Percentiles rank a stretch among this genome's conserved stretches.
Conservation (phyloP, 176 grass and related monocot species). For the Zoysia pacifica region DNA sequence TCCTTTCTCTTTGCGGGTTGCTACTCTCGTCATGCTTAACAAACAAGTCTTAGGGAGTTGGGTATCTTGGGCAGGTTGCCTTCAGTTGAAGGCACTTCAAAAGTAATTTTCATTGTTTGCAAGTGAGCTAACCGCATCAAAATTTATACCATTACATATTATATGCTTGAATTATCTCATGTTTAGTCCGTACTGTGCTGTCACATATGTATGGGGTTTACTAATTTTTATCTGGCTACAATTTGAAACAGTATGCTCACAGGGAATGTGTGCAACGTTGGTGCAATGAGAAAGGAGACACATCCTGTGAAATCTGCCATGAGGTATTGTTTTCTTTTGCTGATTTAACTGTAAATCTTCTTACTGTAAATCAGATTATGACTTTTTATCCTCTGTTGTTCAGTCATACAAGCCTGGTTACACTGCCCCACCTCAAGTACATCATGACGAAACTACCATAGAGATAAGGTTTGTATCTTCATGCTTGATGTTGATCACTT, state of each 20-base stretch:
- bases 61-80: conserved; percentile 24
- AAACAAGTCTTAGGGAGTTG: conserved; percentile 33
- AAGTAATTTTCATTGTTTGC: conserved; percentile 21
- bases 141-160: not conserved
- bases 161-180: not conserved
- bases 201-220: not conserved
- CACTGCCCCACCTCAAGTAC: conserved; percentile 55
- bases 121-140: conserved; percentile 16
- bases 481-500: conserved; percentile 8
- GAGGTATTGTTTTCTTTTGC: conserved; percentile 53
- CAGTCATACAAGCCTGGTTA: conserved; percentile 91
- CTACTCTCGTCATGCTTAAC: conserved; percentile 41
- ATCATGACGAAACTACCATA: conserved; percentile 83
- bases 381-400: conserved; percentile 43
- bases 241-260: conserved; percentile 75
- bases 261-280: conserved; percentile 91
- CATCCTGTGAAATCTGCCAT: conserved; percentile 89
- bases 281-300: conserved; percentile 96
- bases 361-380: conserved; percentile 41
- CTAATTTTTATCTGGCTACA: conserved; percentile 21
- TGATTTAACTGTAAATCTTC: conserved; percentile 29
- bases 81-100: conserved; percentile 27
- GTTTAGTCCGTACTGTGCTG: not conserved
- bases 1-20: conserved; percentile 28
- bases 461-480: conserved; percentile 68